Percentiles rank a stretch among this genome's conserved stretches.
These are phyloP conservation scores for Cryomyces antarcticus DNA, from an alignment of 495 filamentous ascomycete species.

Conservation along the genomic window DNA sequence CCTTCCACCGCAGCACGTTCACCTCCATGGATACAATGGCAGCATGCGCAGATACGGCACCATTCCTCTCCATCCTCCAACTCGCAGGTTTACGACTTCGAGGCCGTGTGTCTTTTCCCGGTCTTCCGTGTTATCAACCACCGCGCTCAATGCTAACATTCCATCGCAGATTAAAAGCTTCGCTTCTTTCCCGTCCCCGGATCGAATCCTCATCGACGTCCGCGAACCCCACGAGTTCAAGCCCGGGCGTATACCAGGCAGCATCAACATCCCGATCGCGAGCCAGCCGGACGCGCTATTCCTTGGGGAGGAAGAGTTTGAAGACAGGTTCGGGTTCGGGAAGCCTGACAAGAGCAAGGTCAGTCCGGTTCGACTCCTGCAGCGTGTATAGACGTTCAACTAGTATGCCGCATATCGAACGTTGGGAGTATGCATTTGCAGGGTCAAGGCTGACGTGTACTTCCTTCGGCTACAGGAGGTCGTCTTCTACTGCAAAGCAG, in stretches of 20 bases:
- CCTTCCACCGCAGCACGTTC: no score
- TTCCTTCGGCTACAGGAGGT: constrained; percentile 28
- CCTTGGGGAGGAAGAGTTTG: constrained; percentile 55
- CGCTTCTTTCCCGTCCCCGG: constrained; percentile 9
- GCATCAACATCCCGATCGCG: constrained; percentile 59
- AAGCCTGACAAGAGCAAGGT: constrained; percentile 24
- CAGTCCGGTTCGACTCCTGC: no score
- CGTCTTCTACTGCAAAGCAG: constrained; percentile 85
- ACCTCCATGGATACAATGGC: no score
- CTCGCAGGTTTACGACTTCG: constrained; percentile 7
- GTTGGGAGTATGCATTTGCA: no score
- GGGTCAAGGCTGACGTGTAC: no score
- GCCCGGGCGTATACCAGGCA: constrained; percentile 56
- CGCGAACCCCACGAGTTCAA: constrained; percentile 67
- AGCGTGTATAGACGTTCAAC: no score
- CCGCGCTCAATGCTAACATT: not conserved
- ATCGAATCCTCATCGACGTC: constrained; percentile 37
- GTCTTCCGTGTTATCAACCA: not conserved
- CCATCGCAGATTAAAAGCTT: constrained; percentile 12
- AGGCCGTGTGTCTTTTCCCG: not conserved
- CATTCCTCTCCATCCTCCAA: constrained; percentile 2
- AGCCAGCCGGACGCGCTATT: constrained; percentile 60
- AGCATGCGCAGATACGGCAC: not conserved
- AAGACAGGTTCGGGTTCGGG: constrained; percentile 45
- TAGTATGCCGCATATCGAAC: no score